Evolutionary conservation across 2,329 filamentous ascomycete genomes (phyloP).

Genomic region (Aspergillus ochraceoroseus): DNA sequence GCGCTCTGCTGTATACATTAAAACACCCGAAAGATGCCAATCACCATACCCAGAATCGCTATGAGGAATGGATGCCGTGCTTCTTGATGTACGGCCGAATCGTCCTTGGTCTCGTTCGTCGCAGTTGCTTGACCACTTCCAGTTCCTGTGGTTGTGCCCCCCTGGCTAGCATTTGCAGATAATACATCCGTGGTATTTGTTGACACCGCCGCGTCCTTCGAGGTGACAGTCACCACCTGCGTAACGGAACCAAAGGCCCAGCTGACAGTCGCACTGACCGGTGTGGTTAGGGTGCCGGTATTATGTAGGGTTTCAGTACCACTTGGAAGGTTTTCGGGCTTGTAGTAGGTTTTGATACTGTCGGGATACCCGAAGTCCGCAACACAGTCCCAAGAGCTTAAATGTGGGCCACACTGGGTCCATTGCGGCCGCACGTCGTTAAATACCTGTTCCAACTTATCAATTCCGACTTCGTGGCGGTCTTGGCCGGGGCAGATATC

Average conservation of each 20-base stretch:
- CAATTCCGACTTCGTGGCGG: neutral
- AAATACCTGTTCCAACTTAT: neutral
- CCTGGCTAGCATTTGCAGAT: no score
- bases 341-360: conserved; percentile 5
- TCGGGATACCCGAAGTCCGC: conserved; percentile 5
- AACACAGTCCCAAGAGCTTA: conserved; percentile 6
- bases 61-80: no score
- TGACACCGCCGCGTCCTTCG: conserved; percentile 4
- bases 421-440: neutral
- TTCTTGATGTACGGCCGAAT: no score
- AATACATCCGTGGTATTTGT: neutral
- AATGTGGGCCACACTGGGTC: neutral
- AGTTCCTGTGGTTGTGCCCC: no score
- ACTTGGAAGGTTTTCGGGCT: neutral
- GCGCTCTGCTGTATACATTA: no score
- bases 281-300: conserved; percentile 3
- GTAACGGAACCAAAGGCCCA: neutral
- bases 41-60: no score
- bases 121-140: no score
- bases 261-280: neutral
- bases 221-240: neutral
- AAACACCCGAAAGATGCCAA: no score
- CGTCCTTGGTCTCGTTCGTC: no score
- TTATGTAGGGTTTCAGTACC: conserved; percentile 8
- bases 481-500: conserved; percentile 1